phyloP scores from a whole-genome alignment of 345 rosid species.

The Garcia nutans region DNA sequence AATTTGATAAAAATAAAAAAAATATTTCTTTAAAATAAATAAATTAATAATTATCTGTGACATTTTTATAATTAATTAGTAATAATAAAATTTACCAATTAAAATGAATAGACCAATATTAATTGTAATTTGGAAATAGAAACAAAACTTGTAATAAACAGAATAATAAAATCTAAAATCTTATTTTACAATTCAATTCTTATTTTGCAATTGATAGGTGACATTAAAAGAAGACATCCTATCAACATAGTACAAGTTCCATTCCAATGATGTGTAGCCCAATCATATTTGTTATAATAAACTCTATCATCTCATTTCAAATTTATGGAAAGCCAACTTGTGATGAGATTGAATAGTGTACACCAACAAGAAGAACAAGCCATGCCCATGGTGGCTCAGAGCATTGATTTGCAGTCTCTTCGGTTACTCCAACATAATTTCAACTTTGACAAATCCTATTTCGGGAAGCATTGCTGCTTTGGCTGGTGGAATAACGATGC shows the following conservation, averaged over 20 bases:
- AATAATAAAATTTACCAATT: no score
- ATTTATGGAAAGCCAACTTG: slow-evolving; percentile 34
- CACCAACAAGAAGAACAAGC: slow-evolving; percentile 9
- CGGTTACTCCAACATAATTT: slow-evolving; percentile 10
- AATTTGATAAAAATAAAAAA: no score
- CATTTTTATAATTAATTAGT: no score
- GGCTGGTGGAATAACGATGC: slow-evolving; percentile 28
- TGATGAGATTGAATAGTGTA: slow-evolving; percentile 21
- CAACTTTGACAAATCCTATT: slow-evolving; percentile 19
- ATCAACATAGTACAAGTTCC: slow-evolving; percentile 27
- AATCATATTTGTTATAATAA: slow-evolving; percentile 22
- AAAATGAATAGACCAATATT: no score
- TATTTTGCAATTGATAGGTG: slow-evolving; percentile 13
- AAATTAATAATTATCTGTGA: no score
- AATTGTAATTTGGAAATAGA: no score
- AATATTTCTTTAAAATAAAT: no score
- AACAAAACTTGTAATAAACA: no score
- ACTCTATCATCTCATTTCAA: slow-evolving; percentile 26
- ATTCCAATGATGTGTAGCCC: slow-evolving; percentile 7
- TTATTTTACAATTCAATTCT: no score
- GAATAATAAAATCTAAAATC: no score
- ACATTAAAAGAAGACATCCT: slow-evolving; percentile 26
- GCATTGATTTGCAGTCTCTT: slow-evolving; percentile 5
- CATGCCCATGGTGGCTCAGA: slow-evolving; percentile 29
- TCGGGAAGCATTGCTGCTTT: slow-evolving; percentile 15